Evolutionary conservation across 2,329 filamentous ascomycete genomes (phyloP).

Genomic region (Thermoascus crustaceus): DNA sequence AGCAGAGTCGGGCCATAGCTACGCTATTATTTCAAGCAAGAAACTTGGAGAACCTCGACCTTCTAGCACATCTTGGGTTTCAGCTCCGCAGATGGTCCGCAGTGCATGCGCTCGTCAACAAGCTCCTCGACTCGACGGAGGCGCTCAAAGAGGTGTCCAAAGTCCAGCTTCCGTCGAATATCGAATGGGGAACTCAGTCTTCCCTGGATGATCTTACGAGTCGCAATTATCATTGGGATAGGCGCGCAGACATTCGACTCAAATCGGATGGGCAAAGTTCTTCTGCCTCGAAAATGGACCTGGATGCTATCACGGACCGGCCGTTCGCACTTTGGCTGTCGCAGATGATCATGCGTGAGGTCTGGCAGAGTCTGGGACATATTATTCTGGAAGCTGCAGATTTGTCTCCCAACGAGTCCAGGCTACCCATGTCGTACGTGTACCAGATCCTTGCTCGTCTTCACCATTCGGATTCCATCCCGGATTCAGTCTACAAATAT

Average conservation of each 20-base stretch:
- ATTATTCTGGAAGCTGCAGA: slow-evolving; percentile 38
- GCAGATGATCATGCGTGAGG: slow-evolving; percentile 24
- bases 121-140: slow-evolving; percentile 31
- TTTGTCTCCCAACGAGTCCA: slow-evolving; percentile 22
- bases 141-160: slow-evolving; percentile 12
- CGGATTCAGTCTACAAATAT: slow-evolving; percentile 37
- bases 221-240: neutral
- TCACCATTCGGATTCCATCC: slow-evolving; percentile 37
- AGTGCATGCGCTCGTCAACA: slow-evolving; percentile 30
- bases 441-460: slow-evolving; percentile 37
- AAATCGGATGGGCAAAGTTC: neutral
- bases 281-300: neutral
- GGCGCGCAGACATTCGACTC: neutral
- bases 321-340: slow-evolving; percentile 17
- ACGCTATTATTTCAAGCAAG: slow-evolving; percentile 25
- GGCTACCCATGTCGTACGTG: slow-evolving; percentile 37
- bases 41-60: slow-evolving; percentile 21
- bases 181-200: slow-evolving; percentile 17
- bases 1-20: slow-evolving; percentile 23
- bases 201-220: slow-evolving; percentile 25
- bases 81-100: slow-evolving; percentile 32
- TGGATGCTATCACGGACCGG: slow-evolving; percentile 19
- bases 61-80: slow-evolving; percentile 34
- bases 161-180: slow-evolving; percentile 19
- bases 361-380: slow-evolving; percentile 32